These are phyloP conservation scores for Gnetum montanum DNA, from an alignment of 75 land plant species.

Conservation along the genomic window DNA sequence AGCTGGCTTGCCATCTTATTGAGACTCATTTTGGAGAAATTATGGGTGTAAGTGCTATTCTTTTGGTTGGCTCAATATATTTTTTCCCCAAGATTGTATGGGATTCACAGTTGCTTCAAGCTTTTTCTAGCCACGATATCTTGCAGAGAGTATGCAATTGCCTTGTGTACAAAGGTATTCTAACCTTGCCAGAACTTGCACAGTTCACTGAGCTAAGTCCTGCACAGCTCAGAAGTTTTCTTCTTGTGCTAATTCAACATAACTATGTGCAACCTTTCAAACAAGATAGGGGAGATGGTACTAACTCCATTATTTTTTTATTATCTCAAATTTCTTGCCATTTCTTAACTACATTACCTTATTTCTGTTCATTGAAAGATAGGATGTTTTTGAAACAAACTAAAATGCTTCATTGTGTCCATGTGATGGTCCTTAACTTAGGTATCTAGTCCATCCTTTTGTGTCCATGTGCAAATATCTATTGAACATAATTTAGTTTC, in stretches of 20 bases:
- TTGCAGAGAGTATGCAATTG: slow-evolving; percentile 67
- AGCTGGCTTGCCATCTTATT: slow-evolving; percentile 40
- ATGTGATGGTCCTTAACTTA: no score
- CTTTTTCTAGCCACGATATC: neutral
- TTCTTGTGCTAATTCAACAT: slow-evolving; percentile 80
- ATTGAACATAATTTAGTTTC: no score
- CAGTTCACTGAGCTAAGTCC: slow-evolving; percentile 32
- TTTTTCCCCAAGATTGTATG: neutral
- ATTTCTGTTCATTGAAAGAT: neutral
- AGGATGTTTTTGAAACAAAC: neutral
- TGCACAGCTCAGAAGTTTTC: slow-evolving; percentile 42
- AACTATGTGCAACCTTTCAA: slow-evolving; percentile 77
- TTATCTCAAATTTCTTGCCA: no score
- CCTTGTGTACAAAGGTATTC: slow-evolving; percentile 44
- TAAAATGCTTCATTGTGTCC: neutral
- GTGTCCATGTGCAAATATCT: no score
- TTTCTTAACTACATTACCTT: neutral
- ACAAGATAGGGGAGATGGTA: slow-evolving; percentile 19
- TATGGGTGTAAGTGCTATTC: slow-evolving; percentile 27
- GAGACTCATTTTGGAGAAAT: slow-evolving; percentile 43
- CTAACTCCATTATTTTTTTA: no score
- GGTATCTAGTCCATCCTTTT: no score
- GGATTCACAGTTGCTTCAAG: neutral
- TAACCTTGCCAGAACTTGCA: slow-evolving; percentile 33
- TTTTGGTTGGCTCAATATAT: neutral